Conservation (phyloP, 768 basidiomycete species). For the Tremella yokohamensis region DNA sequence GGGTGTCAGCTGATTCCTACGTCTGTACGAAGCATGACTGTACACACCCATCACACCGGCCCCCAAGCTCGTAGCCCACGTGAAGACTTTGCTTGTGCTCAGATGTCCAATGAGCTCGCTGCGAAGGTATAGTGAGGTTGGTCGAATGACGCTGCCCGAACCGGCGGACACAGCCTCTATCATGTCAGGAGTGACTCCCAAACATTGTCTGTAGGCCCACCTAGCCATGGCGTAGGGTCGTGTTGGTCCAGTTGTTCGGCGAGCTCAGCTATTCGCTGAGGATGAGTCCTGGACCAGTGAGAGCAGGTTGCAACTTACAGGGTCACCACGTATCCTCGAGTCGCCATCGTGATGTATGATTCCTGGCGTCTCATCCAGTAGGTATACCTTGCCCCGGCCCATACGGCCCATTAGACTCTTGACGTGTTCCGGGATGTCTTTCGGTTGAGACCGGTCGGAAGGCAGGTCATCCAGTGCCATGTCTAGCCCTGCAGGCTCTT, state of each 20-base stretch:
- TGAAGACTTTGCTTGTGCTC: conserved; percentile 41
- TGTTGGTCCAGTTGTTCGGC: conserved; percentile 36
- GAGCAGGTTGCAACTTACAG: conserved; percentile 20
- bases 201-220: conserved; percentile 17
- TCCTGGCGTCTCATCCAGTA: conserved; percentile 41
- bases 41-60: conserved; percentile 40
- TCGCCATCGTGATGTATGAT: conserved; percentile 33
- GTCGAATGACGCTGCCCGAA: conserved; percentile 30
- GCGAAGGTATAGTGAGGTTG: conserved; percentile 32
- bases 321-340: conserved; percentile 30
- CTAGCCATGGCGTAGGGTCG: conserved; percentile 41
- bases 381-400: conserved; percentile 40
- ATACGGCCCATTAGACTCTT: conserved; percentile 38
- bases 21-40: neutral
- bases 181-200: neutral
- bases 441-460: neutral
- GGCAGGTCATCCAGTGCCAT: conserved; percentile 35
- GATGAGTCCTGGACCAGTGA: neutral
- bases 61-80: conserved; percentile 35
- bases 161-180: conserved; percentile 29
- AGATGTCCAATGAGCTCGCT: conserved; percentile 43
- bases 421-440: conserved; percentile 29
- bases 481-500: neutral
- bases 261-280: conserved; percentile 37
- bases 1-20: neutral